These are phyloP conservation scores for Pichia sp. DNA, from an alignment of 1,139 yeast genomes.

Conservation along the genomic window DNA sequence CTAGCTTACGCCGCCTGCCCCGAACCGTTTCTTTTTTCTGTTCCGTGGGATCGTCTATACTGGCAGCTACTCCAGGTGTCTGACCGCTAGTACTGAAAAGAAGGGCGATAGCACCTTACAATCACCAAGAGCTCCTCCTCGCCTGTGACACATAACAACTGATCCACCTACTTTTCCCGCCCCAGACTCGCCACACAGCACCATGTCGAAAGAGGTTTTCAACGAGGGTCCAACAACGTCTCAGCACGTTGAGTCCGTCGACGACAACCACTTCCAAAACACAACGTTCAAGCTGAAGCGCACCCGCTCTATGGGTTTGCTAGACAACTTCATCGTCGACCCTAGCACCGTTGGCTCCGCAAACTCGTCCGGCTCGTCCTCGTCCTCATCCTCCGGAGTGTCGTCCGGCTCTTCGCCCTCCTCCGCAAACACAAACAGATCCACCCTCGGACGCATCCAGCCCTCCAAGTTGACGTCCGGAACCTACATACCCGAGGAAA, in stretches of 20 bases:
- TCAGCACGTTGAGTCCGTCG: constrained; percentile 57
- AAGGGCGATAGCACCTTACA: too few species aligned
- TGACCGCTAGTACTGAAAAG: too few species aligned
- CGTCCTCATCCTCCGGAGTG: not conserved
- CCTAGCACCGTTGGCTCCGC: not conserved
- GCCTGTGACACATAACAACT: not conserved
- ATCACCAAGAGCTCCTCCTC: not conserved
- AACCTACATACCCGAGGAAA: constrained; percentile 29
- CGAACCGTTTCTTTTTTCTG: not conserved
- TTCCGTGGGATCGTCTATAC: not conserved
- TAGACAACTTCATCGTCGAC: constrained; percentile 27
- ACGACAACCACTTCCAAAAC: constrained; percentile 66
- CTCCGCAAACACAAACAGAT: constrained; percentile 5
- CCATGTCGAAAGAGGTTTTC: constrained; percentile 30
- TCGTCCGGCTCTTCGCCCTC: not conserved
- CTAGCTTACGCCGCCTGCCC: not conserved
- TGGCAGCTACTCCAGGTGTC: not conserved
- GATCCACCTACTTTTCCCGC: not conserved
- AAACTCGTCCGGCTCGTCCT: not conserved
- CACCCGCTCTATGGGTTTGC: constrained; percentile 76
- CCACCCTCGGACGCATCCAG: constrained; percentile 2
- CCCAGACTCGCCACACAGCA: not conserved
- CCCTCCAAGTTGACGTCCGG: constrained; percentile 25
- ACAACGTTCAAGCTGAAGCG: constrained; percentile 75
- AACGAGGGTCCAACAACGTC: constrained; percentile 37